Evolutionary conservation across 345 rosid genomes (phyloP).

Genomic region (Lepidium sativum): DNA sequence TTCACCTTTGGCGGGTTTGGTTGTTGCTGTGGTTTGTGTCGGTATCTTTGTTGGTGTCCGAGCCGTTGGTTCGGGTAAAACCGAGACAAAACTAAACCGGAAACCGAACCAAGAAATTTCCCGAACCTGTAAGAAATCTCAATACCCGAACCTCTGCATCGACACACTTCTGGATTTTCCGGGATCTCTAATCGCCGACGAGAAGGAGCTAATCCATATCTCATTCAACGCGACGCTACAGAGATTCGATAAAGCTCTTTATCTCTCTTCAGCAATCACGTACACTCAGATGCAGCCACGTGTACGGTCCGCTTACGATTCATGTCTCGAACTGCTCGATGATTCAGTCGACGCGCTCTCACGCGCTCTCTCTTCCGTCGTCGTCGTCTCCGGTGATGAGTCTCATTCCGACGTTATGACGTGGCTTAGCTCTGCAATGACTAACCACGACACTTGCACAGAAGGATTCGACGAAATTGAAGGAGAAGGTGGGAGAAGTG

Average conservation of each 20-base stretch:
- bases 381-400: conserved; percentile 4
- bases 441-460: conserved; percentile 87
- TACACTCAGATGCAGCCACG: conserved; percentile 51
- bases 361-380: conserved; percentile 53
- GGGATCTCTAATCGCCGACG: conserved; percentile 51
- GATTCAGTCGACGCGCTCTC: conserved; percentile 75
- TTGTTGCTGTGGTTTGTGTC: conserved; percentile 50
- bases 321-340: conserved; percentile 86
- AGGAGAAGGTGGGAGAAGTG: conserved; percentile 36
- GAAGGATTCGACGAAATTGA: conserved; percentile 59
- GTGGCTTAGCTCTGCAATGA: conserved; percentile 95
- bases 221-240: conserved; percentile 88
- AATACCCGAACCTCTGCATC: conserved; percentile 55
- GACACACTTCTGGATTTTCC: conserved; percentile 65
- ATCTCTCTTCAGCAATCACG: conserved; percentile 42
- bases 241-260: conserved; percentile 68
- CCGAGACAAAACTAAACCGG: conserved; percentile 8
- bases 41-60: conserved; percentile 29
- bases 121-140: conserved; percentile 53
- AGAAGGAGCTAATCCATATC: conserved; percentile 74
- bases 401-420: conserved; percentile 59
- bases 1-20: conserved; percentile 36
- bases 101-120: conserved; percentile 67
- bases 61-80: conserved; percentile 8
- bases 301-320: conserved; percentile 70